These are phyloP conservation scores for Nakazawaea anatomiae DNA, from an alignment of 805 yeast species.

Conservation along the genomic window DNA sequence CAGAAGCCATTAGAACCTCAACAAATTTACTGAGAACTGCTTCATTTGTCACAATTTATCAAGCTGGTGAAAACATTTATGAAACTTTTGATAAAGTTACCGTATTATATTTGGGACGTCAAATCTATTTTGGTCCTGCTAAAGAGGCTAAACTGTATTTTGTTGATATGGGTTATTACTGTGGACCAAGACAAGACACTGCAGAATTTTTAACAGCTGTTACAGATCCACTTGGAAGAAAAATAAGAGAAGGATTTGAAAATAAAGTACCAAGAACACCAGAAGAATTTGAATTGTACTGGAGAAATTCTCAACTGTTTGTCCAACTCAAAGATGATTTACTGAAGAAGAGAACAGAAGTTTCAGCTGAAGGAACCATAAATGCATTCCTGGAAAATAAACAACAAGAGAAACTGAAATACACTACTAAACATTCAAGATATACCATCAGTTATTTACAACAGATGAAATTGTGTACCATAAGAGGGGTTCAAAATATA, in stretches of 20 bases:
- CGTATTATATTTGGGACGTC: conserved; percentile 51
- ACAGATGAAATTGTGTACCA: conserved; percentile 44
- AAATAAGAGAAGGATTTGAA: conserved; percentile 40
- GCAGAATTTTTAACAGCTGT: conserved; percentile 68
- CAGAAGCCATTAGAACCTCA: conserved; percentile 58
- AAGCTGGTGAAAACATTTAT: conserved; percentile 61
- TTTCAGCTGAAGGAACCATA: conserved; percentile 26
- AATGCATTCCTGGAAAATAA: conserved; percentile 28
- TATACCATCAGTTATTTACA: conserved; percentile 36
- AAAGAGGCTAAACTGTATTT: conserved; percentile 50
- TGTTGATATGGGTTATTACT: conserved; percentile 55
- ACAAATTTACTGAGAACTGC: conserved; percentile 48
- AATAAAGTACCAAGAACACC: conserved; percentile 54
- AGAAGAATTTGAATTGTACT: conserved; percentile 51
- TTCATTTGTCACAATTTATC: conserved; percentile 64
- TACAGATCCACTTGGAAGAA: conserved; percentile 62
- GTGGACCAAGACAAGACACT: conserved; percentile 62
- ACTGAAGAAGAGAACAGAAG: conserved; percentile 10
- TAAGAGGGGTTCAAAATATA: conserved; percentile 49
- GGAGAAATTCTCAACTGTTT: conserved; percentile 48
- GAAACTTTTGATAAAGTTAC: conserved; percentile 56
- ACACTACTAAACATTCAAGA: conserved; percentile 31
- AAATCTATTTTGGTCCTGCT: conserved; percentile 56
- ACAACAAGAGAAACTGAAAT: conserved; percentile 30
- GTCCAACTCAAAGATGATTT: conserved; percentile 28